Conservation (phyloP, 2,329 filamentous ascomycete genomes). For the Neonectria sp. region DNA sequence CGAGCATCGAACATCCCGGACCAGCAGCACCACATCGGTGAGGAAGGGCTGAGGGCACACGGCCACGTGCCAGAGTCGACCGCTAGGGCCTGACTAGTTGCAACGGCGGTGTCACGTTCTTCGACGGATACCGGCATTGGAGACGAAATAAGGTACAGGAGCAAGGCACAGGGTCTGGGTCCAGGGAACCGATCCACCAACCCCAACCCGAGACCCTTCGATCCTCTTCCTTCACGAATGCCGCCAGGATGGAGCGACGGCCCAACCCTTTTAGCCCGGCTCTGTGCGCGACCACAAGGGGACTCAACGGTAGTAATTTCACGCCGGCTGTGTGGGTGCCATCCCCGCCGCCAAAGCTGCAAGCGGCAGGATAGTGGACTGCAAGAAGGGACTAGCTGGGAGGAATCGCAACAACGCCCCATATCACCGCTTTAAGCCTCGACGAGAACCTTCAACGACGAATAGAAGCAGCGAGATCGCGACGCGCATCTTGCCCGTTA, state of each 20-base stretch:
- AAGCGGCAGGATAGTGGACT: conserved; percentile 25
- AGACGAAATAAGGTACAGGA: conserved; percentile 2
- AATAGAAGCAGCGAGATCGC: conserved; percentile 9
- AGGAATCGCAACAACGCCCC: conserved; percentile 20
- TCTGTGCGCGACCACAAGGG: conserved; percentile 25
- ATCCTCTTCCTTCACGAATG: conserved; percentile 26
- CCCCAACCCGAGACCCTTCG: conserved; percentile 21
- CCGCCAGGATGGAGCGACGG: conserved; percentile 11
- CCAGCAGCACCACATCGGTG: not conserved
- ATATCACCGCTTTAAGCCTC: not conserved
- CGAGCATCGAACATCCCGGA: no score
- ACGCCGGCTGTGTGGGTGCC: conserved; percentile 23
- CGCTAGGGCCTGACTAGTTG: not conserved
- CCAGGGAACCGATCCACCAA: conserved; percentile 28
- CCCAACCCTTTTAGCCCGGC: conserved; percentile 26
- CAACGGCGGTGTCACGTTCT: conserved; percentile 13
- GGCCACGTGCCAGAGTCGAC: not conserved
- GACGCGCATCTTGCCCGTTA: conserved; percentile 23
- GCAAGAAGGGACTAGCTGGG: conserved; percentile 13
- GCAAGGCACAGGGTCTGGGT: not conserved
- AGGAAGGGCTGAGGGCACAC: not conserved
- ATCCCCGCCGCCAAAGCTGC: conserved; percentile 32
- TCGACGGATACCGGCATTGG: conserved; percentile 5
- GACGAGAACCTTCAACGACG: conserved; percentile 16
- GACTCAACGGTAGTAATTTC: conserved; percentile 30